Conservation (phyloP, 139 green algal genomes). For the Closterium sp. region DNA sequence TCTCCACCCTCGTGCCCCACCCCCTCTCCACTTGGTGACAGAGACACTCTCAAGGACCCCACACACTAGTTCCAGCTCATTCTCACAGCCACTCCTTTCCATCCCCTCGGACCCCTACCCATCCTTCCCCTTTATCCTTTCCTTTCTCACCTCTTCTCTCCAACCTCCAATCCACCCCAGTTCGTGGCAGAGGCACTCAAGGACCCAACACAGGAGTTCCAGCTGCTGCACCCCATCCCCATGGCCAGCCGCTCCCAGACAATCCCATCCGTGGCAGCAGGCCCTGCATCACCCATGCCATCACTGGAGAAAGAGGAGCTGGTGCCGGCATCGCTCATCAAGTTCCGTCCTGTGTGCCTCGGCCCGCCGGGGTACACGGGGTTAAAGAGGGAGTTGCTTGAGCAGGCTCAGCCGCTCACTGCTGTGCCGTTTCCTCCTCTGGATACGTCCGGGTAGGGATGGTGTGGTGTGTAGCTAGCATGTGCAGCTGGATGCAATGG, state of each 20-base stretch:
- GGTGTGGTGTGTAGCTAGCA: no score
- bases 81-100: no score
- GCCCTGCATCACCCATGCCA: not conserved
- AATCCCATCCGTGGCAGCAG: slow-evolving; percentile 7
- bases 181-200: slow-evolving; percentile 29
- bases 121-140: not conserved
- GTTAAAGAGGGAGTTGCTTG: slow-evolving; percentile 8
- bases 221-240: slow-evolving; percentile 34
- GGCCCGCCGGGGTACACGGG: slow-evolving; percentile 8
- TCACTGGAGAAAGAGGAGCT: slow-evolving; percentile 41
- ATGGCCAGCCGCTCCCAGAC: slow-evolving; percentile 10
- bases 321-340: slow-evolving; percentile 38
- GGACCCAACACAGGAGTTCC: slow-evolving; percentile 38
- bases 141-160: not conserved
- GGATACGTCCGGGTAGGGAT: not conserved
- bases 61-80: no score
- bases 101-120: not conserved
- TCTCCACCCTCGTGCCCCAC: no score
- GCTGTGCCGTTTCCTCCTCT: slow-evolving; percentile 3
- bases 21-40: not conserved
- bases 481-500: no score
- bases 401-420: slow-evolving; percentile 8
- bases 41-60: no score
- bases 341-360: slow-evolving; percentile 23
- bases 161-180: not conserved